Base-by-base conservation (phyloP, 2,329 filamentous ascomycete genomes). In the Trichophyton mentagrophytes region DNA sequence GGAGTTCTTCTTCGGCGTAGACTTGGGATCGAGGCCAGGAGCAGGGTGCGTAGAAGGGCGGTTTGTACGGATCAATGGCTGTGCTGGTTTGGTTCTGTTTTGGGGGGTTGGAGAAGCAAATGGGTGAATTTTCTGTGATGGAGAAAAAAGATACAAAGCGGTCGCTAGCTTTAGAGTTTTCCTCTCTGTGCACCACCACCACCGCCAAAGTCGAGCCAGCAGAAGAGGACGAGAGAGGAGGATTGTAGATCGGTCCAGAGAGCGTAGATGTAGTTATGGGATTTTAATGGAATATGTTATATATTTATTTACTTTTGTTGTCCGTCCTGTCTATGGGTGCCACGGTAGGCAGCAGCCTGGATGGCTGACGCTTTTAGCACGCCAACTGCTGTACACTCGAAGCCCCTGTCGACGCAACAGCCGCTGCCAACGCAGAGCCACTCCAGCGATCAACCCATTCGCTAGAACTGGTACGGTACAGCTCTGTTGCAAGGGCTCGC, bases 361-460 rank as follows among this genome's bases (percentile, higher is more conserved):
- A 17, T 17, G 17, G 17, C 17, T 1, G 17, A 47, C 44, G 17
- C 44, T 13, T 13, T 20, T 7, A 44, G n/a, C 40, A 38, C 33
- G 33, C 11, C 33, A 1, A 47, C 44, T 47, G 20, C 20, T 47
- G 44, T 47, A 22, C 44, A 9, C 20, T 47, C 44, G 11, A 47
- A 11, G 20, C 46, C 46, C 46, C 20, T 55, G 51, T 55, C 51
- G 51, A 27, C 51, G 17, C 3, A 17, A 36, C 51, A 36, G 30
- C 51, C 6, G 20, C 13, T 44, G 55, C 65, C 57, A 74, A 63
- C 42, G 79, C 77, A 0, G 78, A 76, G 66, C 79, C 79, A 67
- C 85, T 88, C 89, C 89, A 93, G 25, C 73, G 76, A 61, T 75
- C 74, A 8, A 90, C 80, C 66, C 84, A 83, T n/a, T 81, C 79